Conservation (phyloP, 805 yeast genomes). For the Peterozyma toletana region DNA sequence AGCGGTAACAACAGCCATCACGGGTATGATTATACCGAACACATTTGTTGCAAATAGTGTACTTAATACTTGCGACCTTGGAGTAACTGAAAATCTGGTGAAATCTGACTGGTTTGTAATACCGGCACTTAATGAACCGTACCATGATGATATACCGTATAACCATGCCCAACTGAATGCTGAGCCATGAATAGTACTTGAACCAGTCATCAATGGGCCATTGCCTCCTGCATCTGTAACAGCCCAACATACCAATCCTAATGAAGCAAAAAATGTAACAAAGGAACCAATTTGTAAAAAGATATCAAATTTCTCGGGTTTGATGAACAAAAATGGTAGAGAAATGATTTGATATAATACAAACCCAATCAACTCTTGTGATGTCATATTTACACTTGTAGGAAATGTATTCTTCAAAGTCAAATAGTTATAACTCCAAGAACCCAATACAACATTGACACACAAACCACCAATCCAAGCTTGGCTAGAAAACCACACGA, state of each 20-base stretch:
- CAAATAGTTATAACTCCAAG: conserved; percentile 16
- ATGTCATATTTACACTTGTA: conserved; percentile 24
- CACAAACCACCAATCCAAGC: conserved; percentile 18
- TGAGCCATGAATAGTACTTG: conserved; percentile 16
- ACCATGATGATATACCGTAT: conserved; percentile 29
- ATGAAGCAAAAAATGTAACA: conserved; percentile 23
- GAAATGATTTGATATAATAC: conserved; percentile 19
- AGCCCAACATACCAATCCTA: conserved; percentile 22
- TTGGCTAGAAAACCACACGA: conserved; percentile 18
- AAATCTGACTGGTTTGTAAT: conserved; percentile 28
- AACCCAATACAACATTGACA: conserved; percentile 13
- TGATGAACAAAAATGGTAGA: conserved; percentile 12
- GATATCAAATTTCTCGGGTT: conserved; percentile 18
- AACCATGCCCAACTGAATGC: conserved; percentile 33
- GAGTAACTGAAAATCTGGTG: conserved; percentile 20
- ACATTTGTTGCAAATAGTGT: conserved; percentile 20
- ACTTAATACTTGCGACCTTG: conserved; percentile 8
- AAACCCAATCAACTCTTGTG: conserved; percentile 29
- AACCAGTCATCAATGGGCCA: conserved; percentile 21
- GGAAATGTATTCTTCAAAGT: conserved; percentile 24
- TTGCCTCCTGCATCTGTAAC: conserved; percentile 19
- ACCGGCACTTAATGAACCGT: conserved; percentile 32
- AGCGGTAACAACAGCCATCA: conserved; percentile 38
- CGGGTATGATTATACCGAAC: conserved; percentile 34
- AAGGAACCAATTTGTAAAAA: conserved; percentile 18